Conservation (phyloP, 2,329 filamentous ascomycete species). For the Penicillium janthinellum region DNA sequence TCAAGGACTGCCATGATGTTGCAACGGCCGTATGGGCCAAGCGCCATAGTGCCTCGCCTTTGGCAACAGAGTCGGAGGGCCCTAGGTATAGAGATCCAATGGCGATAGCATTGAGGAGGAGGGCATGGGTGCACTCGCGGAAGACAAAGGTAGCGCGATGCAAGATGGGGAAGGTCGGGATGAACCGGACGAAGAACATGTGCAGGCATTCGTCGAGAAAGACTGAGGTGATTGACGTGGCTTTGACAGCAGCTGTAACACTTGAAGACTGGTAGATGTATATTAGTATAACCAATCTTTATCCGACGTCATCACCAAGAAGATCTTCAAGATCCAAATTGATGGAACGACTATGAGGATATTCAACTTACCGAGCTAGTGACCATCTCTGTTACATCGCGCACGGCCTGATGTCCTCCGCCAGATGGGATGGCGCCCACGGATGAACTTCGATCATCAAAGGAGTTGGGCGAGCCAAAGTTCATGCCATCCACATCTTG, state of each 20-base stretch:
- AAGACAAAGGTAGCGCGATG: slow-evolving; percentile 50
- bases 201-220: slow-evolving; percentile 52
- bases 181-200: slow-evolving; percentile 52
- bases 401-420: slow-evolving; percentile 48
- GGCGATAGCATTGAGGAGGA: slow-evolving; percentile 50
- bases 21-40: slow-evolving; percentile 49
- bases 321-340: neutral
- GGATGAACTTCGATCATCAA: slow-evolving; percentile 41
- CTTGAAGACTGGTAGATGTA: slow-evolving; percentile 39
- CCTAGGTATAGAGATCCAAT: slow-evolving; percentile 51
- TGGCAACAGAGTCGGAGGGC: slow-evolving; percentile 46
- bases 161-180: slow-evolving; percentile 50
- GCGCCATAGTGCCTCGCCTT: slow-evolving; percentile 50
- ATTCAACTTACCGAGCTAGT: slow-evolving; percentile 41
- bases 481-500: slow-evolving; percentile 33
- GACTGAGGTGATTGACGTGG: slow-evolving; percentile 48
- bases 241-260: slow-evolving; percentile 48
- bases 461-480: slow-evolving; percentile 40
- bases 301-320: neutral
- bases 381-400: slow-evolving; percentile 50
- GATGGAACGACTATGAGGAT: too few relatives aligned
- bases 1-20: slow-evolving; percentile 51
- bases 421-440: slow-evolving; percentile 45
- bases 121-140: slow-evolving; percentile 47
- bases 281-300: neutral